Base-by-base conservation (phyloP, 2,329 filamentous ascomycete genomes). In the Septoria petroselini region DNA sequence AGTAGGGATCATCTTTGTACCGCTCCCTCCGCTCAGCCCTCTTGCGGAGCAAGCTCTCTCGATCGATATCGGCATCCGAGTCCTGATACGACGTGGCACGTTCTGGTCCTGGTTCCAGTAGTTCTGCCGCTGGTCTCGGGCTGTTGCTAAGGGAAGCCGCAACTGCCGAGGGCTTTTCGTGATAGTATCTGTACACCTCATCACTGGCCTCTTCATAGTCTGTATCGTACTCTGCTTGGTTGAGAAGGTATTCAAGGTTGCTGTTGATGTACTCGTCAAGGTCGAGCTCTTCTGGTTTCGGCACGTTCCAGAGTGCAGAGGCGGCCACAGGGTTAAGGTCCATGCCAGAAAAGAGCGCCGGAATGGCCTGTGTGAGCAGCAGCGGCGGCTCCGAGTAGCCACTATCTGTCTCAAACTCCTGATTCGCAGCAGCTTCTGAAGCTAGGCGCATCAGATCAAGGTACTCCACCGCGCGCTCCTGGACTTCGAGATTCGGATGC, bases 1-100 rank as follows among this genome's bases (percentile, higher is more conserved):
- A 98, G 68, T 95, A 98, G 0, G 93, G 93, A 62, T 98, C 93
- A 64, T 97, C 91, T 59, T 81, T 86, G 68, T 95, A 88, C 49
- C 89, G 81, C 65, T 95, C 90, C 49, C 79, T 73, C 8, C 91
- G 80, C 64, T 95, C 88, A 3, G 84, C 82, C 60, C 84, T 87
- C 55, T 87, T 80, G 55, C 83, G 78, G 3, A 87, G 86, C 34
- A 88, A 67, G 39, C 88, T 88, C 60, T 89, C 85, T 1, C 84
- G 75, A 54, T 91, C 86, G 25, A 91, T 83, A 48, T 83, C 77
- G 59, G 59, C 61, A 17, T 68, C 67, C 4, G 67, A 65, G n/a
- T 71, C 71, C 54, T 76, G 73, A 53, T 76, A 76, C 1, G 72
- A 73, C 4, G 66, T 57, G 2, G 66, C 57, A 25, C 54, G 45